phyloP scores from a whole-genome alignment of 2,329 filamentous ascomycete genomes.

The Calonectria pteridis region DNA sequence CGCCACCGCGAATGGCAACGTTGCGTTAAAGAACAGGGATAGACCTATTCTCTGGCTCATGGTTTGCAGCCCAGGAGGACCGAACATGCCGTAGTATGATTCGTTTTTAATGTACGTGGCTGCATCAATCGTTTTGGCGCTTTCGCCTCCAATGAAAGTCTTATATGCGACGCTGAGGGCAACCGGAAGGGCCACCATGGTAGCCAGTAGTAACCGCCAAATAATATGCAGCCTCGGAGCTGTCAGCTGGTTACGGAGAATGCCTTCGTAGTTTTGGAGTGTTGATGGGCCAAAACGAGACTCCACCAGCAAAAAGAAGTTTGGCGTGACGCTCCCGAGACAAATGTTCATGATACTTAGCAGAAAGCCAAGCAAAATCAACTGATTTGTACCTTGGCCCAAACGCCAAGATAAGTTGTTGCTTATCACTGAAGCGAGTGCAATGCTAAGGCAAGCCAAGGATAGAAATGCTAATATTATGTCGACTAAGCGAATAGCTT shows the following conservation, averaged over 20 bases:
- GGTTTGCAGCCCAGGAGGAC: not conserved
- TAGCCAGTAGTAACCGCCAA: not conserved
- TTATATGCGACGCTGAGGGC: constrained; percentile 4
- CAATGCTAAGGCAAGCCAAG: not conserved
- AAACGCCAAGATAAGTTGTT: not conserved
- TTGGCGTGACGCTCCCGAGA: not conserved
- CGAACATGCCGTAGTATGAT: not conserved
- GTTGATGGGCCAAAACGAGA: not conserved
- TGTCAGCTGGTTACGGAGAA: not conserved
- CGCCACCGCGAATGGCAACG: constrained; percentile 2
- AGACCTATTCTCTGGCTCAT: not conserved
- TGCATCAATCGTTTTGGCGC: not conserved
- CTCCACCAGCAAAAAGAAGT: not conserved
- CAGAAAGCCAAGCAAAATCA: not conserved
- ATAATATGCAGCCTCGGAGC: not conserved
- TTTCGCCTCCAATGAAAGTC: not conserved
- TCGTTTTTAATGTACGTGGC: not conserved
- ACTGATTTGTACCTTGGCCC: not conserved
- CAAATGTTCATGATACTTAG: constrained; percentile 8
- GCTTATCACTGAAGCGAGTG: not conserved
- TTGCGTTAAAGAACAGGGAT: constrained; percentile 11
- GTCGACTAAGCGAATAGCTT: not conserved
- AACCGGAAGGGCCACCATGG: constrained; percentile 2
- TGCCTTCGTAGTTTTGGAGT: constrained; percentile 6
- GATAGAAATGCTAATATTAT: not conserved